Evolutionary conservation across 1,139 yeast species (phyloP), one percentile per base, ranked within the genome.

Genomic region (Debaryomyces psychrophilus): DNA sequence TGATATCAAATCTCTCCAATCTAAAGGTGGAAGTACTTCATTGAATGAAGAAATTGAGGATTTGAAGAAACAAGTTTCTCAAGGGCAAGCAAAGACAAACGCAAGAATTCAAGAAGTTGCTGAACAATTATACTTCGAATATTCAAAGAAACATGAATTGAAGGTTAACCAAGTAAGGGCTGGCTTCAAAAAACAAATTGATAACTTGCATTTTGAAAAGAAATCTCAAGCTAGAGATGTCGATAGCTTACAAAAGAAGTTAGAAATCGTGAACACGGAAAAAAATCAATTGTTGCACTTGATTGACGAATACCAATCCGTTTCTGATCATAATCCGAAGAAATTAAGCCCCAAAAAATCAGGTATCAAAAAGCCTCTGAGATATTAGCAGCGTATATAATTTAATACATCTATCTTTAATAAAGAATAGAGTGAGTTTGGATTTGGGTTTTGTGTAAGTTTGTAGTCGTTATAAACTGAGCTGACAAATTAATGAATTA

Each of bases 121-220:
- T 0, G 84, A 82, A 50, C 87, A 83, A 53, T 68, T 86, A 11
- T 86, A 85, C 57, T 70, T 76, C 20, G 89, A 84, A 57, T 86
- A 86, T 59, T 77, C 87, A 2, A 79, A 82, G 43, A 86, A 86
- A 58, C 93, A 87, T 58, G 86, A 81, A 54, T 76, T 77, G 48
- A 85, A 85, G 45, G 48, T 58, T 23, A 50, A 52, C 18, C 61
- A 57, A 29, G 53, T 55, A n/a, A 56, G 56, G 43, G 48, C 48
- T 26, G 49, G 51, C 41, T 57, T 52, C 43, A 58, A 73, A 45
- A 65, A 65, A 26, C 74, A 74, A 51, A 58, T 79, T 23, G 69
- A 71, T 41, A 70, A 65, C 45, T 58, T 75, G 25, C 66, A 64
- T 27, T 53, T 66, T 37, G 77, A 76, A 46, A 77, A 72, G 48